Conservation (phyloP, 148 eudicot genomes). For the Hydrangea macrophylla region DNA sequence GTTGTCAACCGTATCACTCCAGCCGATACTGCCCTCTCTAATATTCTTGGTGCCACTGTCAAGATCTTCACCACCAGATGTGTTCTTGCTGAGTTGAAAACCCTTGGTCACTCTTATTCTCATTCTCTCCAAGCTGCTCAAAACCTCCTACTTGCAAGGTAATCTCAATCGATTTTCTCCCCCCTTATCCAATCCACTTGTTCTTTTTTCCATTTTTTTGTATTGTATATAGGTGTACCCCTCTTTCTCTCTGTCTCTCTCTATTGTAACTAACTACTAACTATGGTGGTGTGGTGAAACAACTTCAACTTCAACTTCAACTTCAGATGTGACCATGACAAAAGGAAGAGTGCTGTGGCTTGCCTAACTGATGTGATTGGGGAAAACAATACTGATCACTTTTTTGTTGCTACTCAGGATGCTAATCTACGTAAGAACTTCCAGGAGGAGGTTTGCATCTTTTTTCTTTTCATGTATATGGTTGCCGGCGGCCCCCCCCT, state of each 20-base stretch:
- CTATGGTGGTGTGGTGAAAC: no score
- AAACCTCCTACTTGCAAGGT: slow-evolving; percentile 65
- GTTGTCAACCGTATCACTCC: slow-evolving; percentile 47
- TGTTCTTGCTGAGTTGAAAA: slow-evolving; percentile 68
- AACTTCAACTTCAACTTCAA: no score
- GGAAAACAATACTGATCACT: slow-evolving; percentile 75
- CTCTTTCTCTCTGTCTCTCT: no score
- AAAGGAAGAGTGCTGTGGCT: slow-evolving; percentile 64
- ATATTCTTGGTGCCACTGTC: slow-evolving; percentile 54
- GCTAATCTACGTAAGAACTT: slow-evolving; percentile 55
- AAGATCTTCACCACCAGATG: slow-evolving; percentile 86
- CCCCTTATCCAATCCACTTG: background rate
- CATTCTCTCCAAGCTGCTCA: slow-evolving; percentile 58
- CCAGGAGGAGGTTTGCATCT: slow-evolving; percentile 53
- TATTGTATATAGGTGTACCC: no score
- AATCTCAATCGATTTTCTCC: slow-evolving; percentile 16
- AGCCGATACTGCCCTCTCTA: slow-evolving; percentile 51
- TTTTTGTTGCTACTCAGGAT: slow-evolving; percentile 89
- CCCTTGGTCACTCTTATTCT: slow-evolving; percentile 56
- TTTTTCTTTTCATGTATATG: background rate
- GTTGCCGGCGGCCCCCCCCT: no score
- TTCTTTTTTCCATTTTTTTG: background rate
- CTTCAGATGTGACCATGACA: slow-evolving; percentile 86
- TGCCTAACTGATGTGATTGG: slow-evolving; percentile 71
- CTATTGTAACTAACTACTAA: no score